These are phyloP conservation scores for Colletotrichum eremochloae DNA, from an alignment of 2,329 filamentous ascomycete species.

Conservation along the genomic window DNA sequence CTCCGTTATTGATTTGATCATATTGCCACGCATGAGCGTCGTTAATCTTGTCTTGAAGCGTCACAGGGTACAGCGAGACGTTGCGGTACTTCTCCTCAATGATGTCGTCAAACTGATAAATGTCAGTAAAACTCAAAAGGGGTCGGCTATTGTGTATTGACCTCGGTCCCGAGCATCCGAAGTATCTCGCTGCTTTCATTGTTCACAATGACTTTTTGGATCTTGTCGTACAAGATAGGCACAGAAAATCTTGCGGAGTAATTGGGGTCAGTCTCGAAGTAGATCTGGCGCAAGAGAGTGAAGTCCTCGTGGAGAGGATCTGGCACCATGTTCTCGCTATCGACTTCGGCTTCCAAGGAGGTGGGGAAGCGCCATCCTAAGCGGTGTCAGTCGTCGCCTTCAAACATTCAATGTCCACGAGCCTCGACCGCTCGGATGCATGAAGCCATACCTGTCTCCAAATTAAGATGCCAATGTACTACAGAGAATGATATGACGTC, in stretches of 20 bases:
- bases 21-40: constrained; percentile 86
- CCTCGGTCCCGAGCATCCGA: constrained; percentile 83
- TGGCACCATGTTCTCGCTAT: constrained; percentile 74
- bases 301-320: constrained; percentile 78
- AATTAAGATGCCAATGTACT: constrained; percentile 91
- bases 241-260: constrained; percentile 89
- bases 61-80: constrained; percentile 76
- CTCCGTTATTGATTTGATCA: constrained; percentile 77
- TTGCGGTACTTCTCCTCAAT: constrained; percentile 70
- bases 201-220: constrained; percentile 81
- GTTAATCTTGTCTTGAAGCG: constrained; percentile 77
- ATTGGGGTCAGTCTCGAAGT: constrained; percentile 79
- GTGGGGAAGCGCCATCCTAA: constrained; percentile 87
- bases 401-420: neutral
- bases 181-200: constrained; percentile 95
- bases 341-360: constrained; percentile 63
- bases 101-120: constrained; percentile 76
- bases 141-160: neutral
- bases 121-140: neutral
- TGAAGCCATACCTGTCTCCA: constrained; percentile 59
- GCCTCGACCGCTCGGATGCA: neutral
- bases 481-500: constrained; percentile 82
- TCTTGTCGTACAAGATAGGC: constrained; percentile 86
- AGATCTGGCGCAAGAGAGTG: constrained; percentile 80
- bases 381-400: neutral